Evolutionary conservation across 2,329 filamentous ascomycete genomes (phyloP).

Genomic region (Penicillium digitatum): DNA sequence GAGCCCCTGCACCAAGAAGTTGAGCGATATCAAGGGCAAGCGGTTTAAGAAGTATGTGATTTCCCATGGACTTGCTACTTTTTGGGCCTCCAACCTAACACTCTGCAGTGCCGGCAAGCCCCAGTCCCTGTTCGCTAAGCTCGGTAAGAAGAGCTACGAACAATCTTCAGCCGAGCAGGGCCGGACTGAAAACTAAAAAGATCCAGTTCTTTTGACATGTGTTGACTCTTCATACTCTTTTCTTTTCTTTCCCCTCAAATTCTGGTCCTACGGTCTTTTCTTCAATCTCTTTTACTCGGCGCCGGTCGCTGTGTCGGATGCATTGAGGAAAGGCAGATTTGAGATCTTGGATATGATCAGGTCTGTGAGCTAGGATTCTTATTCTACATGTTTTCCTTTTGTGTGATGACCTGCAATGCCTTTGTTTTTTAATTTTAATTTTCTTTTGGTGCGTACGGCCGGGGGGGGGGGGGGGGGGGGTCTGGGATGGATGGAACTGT

Average conservation of each 20-base stretch:
- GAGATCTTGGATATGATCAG: not conserved
- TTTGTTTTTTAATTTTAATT: too few relatives aligned
- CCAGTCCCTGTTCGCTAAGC: slow-evolving; percentile 46
- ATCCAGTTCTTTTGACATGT: not conserved
- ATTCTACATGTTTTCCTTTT: slow-evolving; percentile 3
- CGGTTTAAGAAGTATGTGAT: slow-evolving; percentile 45
- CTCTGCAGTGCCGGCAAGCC: slow-evolving; percentile 38
- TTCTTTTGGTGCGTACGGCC: slow-evolving; percentile 15
- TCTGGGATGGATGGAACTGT: slow-evolving; percentile 11
- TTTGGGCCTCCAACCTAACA: not conserved
- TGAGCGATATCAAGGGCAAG: slow-evolving; percentile 50
- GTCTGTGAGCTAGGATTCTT: not conserved
- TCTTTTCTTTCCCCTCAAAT: not conserved
- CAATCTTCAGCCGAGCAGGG: slow-evolving; percentile 30
- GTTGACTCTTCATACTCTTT: not conserved
- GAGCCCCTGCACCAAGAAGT: slow-evolving; percentile 49
- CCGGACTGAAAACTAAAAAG: slow-evolving; percentile 14
- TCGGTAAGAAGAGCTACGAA: slow-evolving; percentile 45
- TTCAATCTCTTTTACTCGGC: slow-evolving; percentile 9
- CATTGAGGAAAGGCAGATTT: slow-evolving; percentile 7
- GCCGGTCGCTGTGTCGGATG: slow-evolving; percentile 13
- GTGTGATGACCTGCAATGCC: slow-evolving; percentile 27
- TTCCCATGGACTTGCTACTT: not conserved
- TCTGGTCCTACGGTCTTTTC: slow-evolving; percentile 1
- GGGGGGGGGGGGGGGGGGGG: too few relatives aligned